phyloP scores from a whole-genome alignment of 2,329 filamentous ascomycete genomes.

The Claviceps africana region DNA sequence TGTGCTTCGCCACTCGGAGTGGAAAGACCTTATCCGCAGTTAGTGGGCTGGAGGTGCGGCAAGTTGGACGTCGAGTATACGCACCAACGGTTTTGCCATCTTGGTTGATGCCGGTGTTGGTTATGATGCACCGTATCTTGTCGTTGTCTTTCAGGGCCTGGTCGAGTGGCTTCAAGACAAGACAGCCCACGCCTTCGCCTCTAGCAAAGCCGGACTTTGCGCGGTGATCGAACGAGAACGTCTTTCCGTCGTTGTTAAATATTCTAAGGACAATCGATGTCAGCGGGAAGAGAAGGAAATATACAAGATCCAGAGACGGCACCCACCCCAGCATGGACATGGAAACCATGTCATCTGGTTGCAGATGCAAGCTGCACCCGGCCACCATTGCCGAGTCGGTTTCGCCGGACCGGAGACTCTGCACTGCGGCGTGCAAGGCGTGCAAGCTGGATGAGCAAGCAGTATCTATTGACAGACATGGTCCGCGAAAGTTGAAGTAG shows the following conservation, averaged over 20 bases:
- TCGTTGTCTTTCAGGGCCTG: conserved; percentile 42
- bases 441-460: conserved; percentile 38
- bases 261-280: conserved; percentile 3
- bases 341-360: conserved; percentile 25
- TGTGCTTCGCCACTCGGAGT: conserved; percentile 39
- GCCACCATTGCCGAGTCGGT: conserved; percentile 32
- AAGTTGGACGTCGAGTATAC: background rate
- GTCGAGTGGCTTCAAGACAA: conserved; percentile 44
- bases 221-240: conserved; percentile 25
- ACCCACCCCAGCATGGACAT: conserved; percentile 19
- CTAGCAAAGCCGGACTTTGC: conserved; percentile 38
- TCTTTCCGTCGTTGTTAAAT: conserved; percentile 37
- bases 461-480: conserved; percentile 37
- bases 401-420: conserved; percentile 33
- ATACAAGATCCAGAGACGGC: too few relatives aligned
- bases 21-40: conserved; percentile 32
- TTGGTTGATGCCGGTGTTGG: conserved; percentile 35
- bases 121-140: conserved; percentile 36
- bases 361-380: conserved; percentile 32
- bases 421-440: conserved; percentile 35
- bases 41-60: background rate
- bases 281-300: background rate
- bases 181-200: conserved; percentile 42
- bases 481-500: conserved; percentile 39
- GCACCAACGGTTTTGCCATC: conserved; percentile 33